phyloP scores from a whole-genome alignment of 2,329 filamentous ascomycete genomes.

The Calycina marina region DNA sequence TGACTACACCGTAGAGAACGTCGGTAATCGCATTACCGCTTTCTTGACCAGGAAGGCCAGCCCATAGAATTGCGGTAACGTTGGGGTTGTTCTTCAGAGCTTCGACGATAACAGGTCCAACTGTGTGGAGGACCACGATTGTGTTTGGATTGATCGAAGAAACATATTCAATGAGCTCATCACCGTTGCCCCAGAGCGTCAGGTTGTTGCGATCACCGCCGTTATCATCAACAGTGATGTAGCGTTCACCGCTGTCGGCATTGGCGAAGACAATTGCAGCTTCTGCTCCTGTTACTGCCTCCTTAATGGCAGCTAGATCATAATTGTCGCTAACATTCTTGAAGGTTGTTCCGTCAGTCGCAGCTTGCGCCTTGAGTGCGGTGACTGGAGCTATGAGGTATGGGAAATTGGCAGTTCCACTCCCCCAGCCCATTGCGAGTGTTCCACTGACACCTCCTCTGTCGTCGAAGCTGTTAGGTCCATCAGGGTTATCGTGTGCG shows the following conservation, averaged over 20 bases:
- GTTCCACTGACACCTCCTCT: constrained; percentile 35
- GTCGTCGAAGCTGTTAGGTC: constrained; percentile 62
- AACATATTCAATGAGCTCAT: constrained; percentile 67
- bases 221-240: constrained; percentile 69
- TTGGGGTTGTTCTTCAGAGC: constrained; percentile 64
- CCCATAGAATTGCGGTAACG: constrained; percentile 72
- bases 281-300: constrained; percentile 49
- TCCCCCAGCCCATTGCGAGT: constrained; percentile 58
- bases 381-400: constrained; percentile 63
- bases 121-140: constrained; percentile 78
- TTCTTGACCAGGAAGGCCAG: constrained; percentile 74
- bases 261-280: constrained; percentile 82
- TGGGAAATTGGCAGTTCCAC: constrained; percentile 57
- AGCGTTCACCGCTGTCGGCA: constrained; percentile 72
- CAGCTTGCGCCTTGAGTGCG: constrained; percentile 49
- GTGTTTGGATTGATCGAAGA: constrained; percentile 71
- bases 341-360: constrained; percentile 41
- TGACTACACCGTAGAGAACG: constrained; percentile 66
- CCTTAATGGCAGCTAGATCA: constrained; percentile 34
- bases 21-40: constrained; percentile 67
- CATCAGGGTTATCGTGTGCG: constrained; percentile 58
- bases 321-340: constrained; percentile 56
- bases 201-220: constrained; percentile 83
- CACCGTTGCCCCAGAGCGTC: constrained; percentile 73
- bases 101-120: constrained; percentile 64